These are phyloP conservation scores for Acacia melanoxylon DNA, from an alignment of 306 rosid species.

Conservation along the genomic window DNA sequence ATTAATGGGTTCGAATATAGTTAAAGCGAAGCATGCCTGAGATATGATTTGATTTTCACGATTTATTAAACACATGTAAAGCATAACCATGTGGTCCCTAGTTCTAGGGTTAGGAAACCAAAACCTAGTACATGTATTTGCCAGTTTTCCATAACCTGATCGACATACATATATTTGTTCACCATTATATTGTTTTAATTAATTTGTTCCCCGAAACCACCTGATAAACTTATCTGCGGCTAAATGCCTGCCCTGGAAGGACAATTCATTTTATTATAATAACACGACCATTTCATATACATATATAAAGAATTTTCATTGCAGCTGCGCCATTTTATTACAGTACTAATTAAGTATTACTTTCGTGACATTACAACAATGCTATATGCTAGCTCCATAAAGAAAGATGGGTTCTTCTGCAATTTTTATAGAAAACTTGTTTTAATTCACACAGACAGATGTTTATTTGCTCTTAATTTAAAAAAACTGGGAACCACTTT, in stretches of 20 bases:
- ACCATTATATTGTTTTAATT: background rate
- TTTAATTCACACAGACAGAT: background rate
- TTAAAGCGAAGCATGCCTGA: constrained; percentile 59
- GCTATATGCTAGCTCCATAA: background rate
- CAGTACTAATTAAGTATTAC: background rate
- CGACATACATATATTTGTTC: background rate
- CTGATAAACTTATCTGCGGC: background rate
- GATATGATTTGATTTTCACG: constrained; percentile 62
- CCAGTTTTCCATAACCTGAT: constrained; percentile 1
- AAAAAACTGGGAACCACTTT: background rate
- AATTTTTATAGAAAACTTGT: background rate
- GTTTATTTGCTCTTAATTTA: background rate
- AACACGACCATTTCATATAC: background rate
- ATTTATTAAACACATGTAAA: constrained; percentile 50
- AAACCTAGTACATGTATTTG: constrained; percentile 47
- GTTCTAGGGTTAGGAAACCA: constrained; percentile 59
- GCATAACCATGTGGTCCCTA: constrained; percentile 63
- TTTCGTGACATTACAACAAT: background rate
- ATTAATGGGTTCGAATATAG: constrained; percentile 28
- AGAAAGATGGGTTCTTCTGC: background rate
- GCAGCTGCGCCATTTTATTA: background rate
- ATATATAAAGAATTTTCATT: background rate
- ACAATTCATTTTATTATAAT: background rate
- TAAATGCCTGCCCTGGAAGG: background rate
- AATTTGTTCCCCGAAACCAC: constrained; percentile 6